phyloP scores from a whole-genome alignment of 2,329 filamentous ascomycete species.

The Fonsecaea pedrosoi region DNA sequence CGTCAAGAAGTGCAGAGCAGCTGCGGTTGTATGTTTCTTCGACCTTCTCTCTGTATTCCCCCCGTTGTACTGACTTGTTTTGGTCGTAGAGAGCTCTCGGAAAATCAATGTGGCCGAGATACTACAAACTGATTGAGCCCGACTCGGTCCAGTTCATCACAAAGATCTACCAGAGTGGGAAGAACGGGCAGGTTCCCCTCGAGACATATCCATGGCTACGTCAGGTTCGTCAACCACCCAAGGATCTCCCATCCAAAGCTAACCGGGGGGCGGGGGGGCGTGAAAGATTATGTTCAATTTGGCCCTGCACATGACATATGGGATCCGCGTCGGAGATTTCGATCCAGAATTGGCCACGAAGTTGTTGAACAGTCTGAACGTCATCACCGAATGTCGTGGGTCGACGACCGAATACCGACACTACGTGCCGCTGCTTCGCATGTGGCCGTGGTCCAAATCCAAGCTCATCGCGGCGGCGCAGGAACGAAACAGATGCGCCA shows the following conservation, averaged over 20 bases:
- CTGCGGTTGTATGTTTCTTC: constrained; percentile 9
- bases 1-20: constrained; percentile 14
- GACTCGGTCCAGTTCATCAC: constrained; percentile 8
- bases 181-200: constrained; percentile 2
- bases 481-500: not conserved
- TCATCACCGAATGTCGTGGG: constrained; percentile 13
- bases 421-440: constrained; percentile 16
- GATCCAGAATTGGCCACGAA: not conserved
- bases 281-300: constrained; percentile 15
- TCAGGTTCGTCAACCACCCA: not conserved
- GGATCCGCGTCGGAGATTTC: constrained; percentile 11
- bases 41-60: not conserved
- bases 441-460: not conserved
- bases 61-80: too few species aligned
- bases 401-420: constrained; percentile 8
- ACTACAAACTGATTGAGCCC: constrained; percentile 23
- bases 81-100: constrained; percentile 11
- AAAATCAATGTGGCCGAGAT: constrained; percentile 17
- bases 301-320: constrained; percentile 17
- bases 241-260: too few species aligned
- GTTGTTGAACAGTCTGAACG: constrained; percentile 1
- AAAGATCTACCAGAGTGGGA: constrained; percentile 1
- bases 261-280: too few species aligned
- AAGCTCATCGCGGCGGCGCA: constrained; percentile 3
- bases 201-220: constrained; percentile 14